These are phyloP conservation scores for Termitomyces sp. DNA, from an alignment of 768 basidiomycete species.

Conservation along the genomic window DNA sequence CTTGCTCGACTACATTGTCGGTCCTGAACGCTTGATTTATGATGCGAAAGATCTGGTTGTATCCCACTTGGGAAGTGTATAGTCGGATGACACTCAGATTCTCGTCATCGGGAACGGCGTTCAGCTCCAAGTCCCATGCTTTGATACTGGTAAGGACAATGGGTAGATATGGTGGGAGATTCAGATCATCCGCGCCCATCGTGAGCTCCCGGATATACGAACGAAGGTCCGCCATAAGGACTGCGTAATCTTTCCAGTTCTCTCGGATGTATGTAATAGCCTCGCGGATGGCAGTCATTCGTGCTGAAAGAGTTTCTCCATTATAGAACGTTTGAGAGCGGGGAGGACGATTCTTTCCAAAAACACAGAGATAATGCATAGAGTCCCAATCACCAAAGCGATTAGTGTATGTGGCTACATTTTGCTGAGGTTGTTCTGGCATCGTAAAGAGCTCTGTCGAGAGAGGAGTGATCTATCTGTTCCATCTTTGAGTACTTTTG, in stretches of 20 bases:
- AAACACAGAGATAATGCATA: conserved; percentile 8
- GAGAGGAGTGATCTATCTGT: neutral
- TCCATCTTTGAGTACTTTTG: neutral
- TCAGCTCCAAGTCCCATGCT: conserved; percentile 3
- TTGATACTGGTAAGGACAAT: conserved; percentile 8
- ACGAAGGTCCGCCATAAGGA: conserved; percentile 9
- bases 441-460: neutral
- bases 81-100: conserved; percentile 11
- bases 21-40: conserved; percentile 12
- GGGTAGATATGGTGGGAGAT: conserved; percentile 1
- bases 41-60: conserved; percentile 12
- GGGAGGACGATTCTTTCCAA: conserved; percentile 5
- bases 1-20: conserved; percentile 7
- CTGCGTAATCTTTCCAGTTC: conserved; percentile 9
- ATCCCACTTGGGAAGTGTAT: conserved; percentile 12
- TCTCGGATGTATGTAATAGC: conserved; percentile 11
- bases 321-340: conserved; percentile 13
- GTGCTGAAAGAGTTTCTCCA: conserved; percentile 6
- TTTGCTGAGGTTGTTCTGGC: neutral
- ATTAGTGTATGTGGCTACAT: neutral
- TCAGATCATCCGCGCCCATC: neutral
- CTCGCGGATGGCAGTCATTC: conserved; percentile 10
- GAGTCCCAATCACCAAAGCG: conserved; percentile 13
- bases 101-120: conserved; percentile 7
- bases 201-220: conserved; percentile 8